Conservation (phyloP, 2,329 filamentous ascomycete genomes). For the Chaetomiaceae sp. region DNA sequence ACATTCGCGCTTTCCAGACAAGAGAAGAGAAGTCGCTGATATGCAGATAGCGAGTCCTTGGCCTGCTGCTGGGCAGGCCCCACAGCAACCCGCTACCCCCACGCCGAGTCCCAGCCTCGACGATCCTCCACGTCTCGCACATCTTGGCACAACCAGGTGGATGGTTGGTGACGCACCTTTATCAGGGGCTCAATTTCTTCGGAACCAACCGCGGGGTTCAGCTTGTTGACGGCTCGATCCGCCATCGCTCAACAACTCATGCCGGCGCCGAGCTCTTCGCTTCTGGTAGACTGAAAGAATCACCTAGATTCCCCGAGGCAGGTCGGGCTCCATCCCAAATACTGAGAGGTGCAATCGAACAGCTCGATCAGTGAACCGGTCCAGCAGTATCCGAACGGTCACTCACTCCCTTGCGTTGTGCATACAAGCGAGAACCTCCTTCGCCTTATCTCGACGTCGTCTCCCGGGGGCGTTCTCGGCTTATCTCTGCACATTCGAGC, state of each 20-base stretch:
- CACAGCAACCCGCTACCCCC: not conserved
- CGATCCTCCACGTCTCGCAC: not conserved
- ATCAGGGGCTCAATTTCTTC: not conserved
- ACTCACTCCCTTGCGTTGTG: not conserved
- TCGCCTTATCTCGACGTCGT: not conserved
- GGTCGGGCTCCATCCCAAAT: too few relatives aligned
- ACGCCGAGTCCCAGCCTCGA: not conserved
- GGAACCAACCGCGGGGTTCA: too few relatives aligned
- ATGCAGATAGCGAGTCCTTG: not conserved
- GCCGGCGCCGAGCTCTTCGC: too few relatives aligned
- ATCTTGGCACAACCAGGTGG: not conserved
- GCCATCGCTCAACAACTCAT: not conserved
- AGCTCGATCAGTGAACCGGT: too few relatives aligned
- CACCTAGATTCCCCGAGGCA: too few relatives aligned
- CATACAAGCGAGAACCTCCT: too few relatives aligned
- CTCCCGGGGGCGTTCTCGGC: not conserved
- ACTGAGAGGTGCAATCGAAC: too few relatives aligned
- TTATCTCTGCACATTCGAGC: not conserved
- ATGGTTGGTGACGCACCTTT: not conserved
- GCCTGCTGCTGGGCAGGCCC: not conserved
- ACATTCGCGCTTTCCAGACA: too few relatives aligned
- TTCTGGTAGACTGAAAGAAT: too few relatives aligned
- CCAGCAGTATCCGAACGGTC: not conserved
- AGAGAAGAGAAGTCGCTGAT: not conserved
- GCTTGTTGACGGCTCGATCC: not conserved